phyloP scores from a whole-genome alignment of 495 filamentous ascomycete genomes.

The Friedmanniomyces simplex region DNA sequence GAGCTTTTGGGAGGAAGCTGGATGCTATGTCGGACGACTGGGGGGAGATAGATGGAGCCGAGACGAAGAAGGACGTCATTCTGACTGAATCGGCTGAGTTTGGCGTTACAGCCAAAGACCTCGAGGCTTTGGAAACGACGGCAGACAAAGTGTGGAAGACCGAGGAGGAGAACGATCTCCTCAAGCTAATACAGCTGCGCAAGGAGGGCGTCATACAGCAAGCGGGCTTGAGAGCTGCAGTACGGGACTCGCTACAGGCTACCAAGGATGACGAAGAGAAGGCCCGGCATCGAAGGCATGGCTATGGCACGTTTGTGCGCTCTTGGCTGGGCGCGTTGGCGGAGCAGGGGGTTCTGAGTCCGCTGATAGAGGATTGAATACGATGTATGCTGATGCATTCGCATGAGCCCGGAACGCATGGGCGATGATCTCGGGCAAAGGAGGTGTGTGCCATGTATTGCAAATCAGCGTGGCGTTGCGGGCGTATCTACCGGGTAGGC shows the following conservation, averaged over 20 bases:
- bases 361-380: neutral
- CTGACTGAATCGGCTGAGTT: neutral
- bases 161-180: conserved; percentile 13
- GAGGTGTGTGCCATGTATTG: neutral
- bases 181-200: conserved; percentile 28
- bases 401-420: too few relatives aligned
- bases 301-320: conserved; percentile 27
- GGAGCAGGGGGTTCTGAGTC: conserved; percentile 8
- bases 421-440: neutral
- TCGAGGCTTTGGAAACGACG: conserved; percentile 3
- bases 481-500: neutral
- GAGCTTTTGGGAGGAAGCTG: conserved; percentile 32
- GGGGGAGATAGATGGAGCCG: conserved; percentile 14
- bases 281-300: conserved; percentile 25
- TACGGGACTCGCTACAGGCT: conserved; percentile 13
- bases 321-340: conserved; percentile 17
- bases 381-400: neutral
- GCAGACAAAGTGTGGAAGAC: neutral
- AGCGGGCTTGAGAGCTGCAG: conserved; percentile 2
- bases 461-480: neutral
- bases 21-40: conserved; percentile 25
- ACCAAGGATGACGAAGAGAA: conserved; percentile 23
- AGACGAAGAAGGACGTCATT: conserved; percentile 11
- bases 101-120: conserved; percentile 10
- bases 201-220: conserved; percentile 14